phyloP scores from a whole-genome alignment of 352 stramenopile genomes.

The Thalassiosira sp. region DNA sequence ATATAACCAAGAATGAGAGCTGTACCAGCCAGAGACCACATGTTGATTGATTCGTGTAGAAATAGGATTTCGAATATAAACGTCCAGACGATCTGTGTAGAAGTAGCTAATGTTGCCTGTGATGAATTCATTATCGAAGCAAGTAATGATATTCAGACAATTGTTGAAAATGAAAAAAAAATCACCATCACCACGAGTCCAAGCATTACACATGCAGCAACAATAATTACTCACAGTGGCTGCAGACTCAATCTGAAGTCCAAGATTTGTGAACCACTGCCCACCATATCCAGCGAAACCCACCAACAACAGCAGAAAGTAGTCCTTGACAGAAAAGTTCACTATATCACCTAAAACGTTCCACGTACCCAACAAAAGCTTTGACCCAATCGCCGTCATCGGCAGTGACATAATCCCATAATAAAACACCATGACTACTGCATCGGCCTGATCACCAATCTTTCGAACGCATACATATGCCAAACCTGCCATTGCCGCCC shows the following conservation, averaged over 20 bases:
- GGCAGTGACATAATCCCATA: slow-evolving; percentile 39
- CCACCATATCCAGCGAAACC: slow-evolving; percentile 33
- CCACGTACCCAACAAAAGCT: slow-evolving; percentile 34
- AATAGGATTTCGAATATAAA: slow-evolving; percentile 53
- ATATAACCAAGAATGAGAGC: slow-evolving; percentile 51
- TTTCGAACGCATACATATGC: slow-evolving; percentile 52
- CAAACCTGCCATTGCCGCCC: slow-evolving; percentile 38
- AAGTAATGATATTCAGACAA: background rate
- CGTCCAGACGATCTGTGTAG: slow-evolving; percentile 53
- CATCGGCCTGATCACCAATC: slow-evolving; percentile 36
- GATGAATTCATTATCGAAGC: background rate
- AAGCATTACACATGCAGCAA: background rate
- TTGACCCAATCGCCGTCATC: slow-evolving; percentile 27
- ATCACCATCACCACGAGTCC: too few relatives aligned
- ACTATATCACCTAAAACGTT: slow-evolving; percentile 33
- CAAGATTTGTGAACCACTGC: slow-evolving; percentile 49
- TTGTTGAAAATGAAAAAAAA: background rate
- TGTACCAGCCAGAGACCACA: slow-evolving; percentile 42
- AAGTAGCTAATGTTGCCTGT: slow-evolving; percentile 43
- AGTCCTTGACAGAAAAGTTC: slow-evolving; percentile 23
- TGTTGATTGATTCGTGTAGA: slow-evolving; percentile 37
- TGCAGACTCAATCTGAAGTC: slow-evolving; percentile 39
- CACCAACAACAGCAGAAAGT: slow-evolving; percentile 31
- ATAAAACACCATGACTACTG: slow-evolving; percentile 57
- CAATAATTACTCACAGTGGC: slow-evolving; percentile 23